phyloP scores from a whole-genome alignment of 2,329 filamentous ascomycete genomes.

The Apiospora phragmitis region DNA sequence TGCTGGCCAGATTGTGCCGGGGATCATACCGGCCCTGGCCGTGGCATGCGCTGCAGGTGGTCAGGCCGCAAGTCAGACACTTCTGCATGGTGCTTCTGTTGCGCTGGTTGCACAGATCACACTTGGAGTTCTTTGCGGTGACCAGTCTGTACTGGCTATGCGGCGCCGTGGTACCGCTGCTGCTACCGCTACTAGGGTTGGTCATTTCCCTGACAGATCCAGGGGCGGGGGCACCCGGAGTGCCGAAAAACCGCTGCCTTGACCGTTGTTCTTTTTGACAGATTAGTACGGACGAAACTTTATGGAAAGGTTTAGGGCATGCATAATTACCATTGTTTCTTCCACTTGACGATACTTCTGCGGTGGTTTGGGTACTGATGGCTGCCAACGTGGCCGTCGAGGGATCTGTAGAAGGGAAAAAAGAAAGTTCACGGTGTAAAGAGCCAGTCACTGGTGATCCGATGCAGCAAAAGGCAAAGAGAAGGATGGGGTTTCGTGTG shows the following conservation, averaged over 20 bases:
- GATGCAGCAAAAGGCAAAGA: too few species aligned
- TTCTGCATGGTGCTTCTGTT: conserved; percentile 17
- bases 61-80: conserved; percentile 18
- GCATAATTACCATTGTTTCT: not conserved
- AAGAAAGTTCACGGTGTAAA: too few species aligned
- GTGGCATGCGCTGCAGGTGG: conserved; percentile 20
- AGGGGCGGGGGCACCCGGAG: not conserved
- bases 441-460: too few species aligned
- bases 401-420: too few species aligned
- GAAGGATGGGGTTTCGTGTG: not conserved
- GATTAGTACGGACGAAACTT: not conserved
- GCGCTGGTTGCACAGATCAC: conserved; percentile 14
- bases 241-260: not conserved
- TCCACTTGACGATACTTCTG: too few species aligned
- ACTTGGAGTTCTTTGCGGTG: not conserved
- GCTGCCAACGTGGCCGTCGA: too few species aligned
- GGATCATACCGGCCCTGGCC: conserved; percentile 13
- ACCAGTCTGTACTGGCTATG: conserved; percentile 15
- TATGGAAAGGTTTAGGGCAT: not conserved
- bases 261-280: not conserved
- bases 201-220: too few species aligned
- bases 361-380: too few species aligned
- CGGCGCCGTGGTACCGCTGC: not conserved
- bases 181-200: too few species aligned
- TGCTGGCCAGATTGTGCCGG: conserved; percentile 14